Evolutionary conservation across 2,329 filamentous ascomycete genomes (phyloP).

Genomic region (Lecanicillium sp.): DNA sequence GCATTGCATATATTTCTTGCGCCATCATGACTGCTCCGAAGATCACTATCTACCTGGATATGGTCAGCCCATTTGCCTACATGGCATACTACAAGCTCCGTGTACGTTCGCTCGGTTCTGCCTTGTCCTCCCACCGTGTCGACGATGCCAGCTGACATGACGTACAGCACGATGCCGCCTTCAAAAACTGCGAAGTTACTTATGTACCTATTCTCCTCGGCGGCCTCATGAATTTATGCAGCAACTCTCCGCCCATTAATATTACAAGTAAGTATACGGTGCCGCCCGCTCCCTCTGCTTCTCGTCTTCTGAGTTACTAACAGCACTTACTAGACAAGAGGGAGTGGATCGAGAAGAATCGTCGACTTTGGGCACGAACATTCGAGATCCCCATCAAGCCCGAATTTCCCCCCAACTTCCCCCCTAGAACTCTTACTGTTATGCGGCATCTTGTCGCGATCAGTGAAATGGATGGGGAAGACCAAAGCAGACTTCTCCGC

Average conservation of each 20-base stretch:
- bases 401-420: slow-evolving; percentile 28
- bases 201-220: slow-evolving; percentile 34
- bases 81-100: slow-evolving; percentile 31
- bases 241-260: slow-evolving; percentile 30
- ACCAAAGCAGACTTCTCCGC: slow-evolving; percentile 18
- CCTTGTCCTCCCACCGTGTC: too few relatives aligned
- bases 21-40: slow-evolving; percentile 17
- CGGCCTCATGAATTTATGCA: slow-evolving; percentile 32
- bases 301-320: neutral
- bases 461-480: slow-evolving; percentile 16
- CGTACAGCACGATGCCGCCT: slow-evolving; percentile 25
- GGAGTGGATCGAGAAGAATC: slow-evolving; percentile 27
- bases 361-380: slow-evolving; percentile 28
- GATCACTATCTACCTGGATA: slow-evolving; percentile 35
- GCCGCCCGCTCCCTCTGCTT: neutral
- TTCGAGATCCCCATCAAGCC: slow-evolving; percentile 30
- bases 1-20: too few relatives aligned
- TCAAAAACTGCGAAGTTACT: slow-evolving; percentile 25
- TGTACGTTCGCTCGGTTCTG: slow-evolving; percentile 23
- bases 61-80: slow-evolving; percentile 35
- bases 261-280: slow-evolving; percentile 29
- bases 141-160: neutral
- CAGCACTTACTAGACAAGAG: slow-evolving; percentile 28
- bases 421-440: slow-evolving; percentile 28
- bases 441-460: slow-evolving; percentile 30